Conservation (phyloP, 805 yeast species). For the Saccharomycopsis sp. region DNA sequence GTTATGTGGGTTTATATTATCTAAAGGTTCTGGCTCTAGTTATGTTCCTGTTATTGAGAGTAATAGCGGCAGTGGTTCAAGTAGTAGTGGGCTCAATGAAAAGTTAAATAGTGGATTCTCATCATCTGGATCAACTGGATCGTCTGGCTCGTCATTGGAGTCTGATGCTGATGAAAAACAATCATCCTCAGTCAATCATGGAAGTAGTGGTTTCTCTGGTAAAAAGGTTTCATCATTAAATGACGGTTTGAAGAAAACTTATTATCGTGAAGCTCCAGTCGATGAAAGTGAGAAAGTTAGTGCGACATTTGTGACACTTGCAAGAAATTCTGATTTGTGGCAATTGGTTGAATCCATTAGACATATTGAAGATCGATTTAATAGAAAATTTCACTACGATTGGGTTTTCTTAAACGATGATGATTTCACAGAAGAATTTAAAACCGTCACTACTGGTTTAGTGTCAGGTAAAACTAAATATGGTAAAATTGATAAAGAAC, state of each 20-base stretch:
- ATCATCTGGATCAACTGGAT: too few relatives aligned
- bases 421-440: slow-evolving; percentile 77
- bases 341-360: slow-evolving; percentile 58
- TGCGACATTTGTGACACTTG: slow-evolving; percentile 78
- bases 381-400: slow-evolving; percentile 72
- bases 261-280: slow-evolving; percentile 11
- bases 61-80: background rate
- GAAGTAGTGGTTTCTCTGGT: slow-evolving; percentile 5
- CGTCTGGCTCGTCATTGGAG: too few relatives aligned
- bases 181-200: background rate
- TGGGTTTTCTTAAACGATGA: slow-evolving; percentile 95
- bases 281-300: slow-evolving; percentile 40
- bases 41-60: slow-evolving; percentile 22
- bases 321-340: slow-evolving; percentile 67
- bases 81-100: background rate
- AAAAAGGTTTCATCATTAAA: slow-evolving; percentile 3
- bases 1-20: slow-evolving; percentile 40
- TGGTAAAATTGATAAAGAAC: slow-evolving; percentile 75
- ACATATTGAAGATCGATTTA: slow-evolving; percentile 85
- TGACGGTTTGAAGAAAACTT: slow-evolving; percentile 18
- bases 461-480: slow-evolving; percentile 73
- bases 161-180: background rate
- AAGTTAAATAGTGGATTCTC: background rate
- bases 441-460: slow-evolving; percentile 53
- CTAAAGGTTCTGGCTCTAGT: slow-evolving; percentile 37